Percentiles rank a stretch among this genome's conserved stretches.
These are phyloP conservation scores for Sclerotinia borealis DNA, from an alignment of 2,329 filamentous ascomycete species.

Conservation along the genomic window DNA sequence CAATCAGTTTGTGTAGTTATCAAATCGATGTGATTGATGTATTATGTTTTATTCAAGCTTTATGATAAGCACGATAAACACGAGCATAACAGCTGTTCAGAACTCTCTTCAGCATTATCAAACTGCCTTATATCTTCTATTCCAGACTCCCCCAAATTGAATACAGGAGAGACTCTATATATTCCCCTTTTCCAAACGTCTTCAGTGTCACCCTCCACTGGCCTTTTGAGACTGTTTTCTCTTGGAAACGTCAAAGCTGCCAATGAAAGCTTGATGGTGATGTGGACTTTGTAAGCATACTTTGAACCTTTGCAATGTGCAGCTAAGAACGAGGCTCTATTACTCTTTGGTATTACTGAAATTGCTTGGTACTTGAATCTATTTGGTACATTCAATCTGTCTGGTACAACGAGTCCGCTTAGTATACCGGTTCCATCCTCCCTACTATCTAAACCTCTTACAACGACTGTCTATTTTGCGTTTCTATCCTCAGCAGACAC, in stretches of 20 bases:
- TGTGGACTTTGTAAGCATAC: neutral
- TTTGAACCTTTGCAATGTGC: neutral
- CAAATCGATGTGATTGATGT: neutral
- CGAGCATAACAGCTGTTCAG: no score
- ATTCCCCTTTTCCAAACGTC: neutral
- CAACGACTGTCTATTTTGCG: slow-evolving; percentile 51
- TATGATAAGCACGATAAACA: no score
- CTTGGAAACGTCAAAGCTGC: neutral
- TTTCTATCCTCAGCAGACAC: slow-evolving; percentile 57
- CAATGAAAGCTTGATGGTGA: neutral
- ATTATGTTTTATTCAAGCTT: no score
- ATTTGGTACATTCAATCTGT: neutral
- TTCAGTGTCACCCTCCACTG: neutral
- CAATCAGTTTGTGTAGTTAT: neutral
- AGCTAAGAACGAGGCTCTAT: neutral
- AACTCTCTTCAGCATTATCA: neutral
- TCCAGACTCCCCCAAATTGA: neutral
- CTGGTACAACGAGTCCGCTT: neutral
- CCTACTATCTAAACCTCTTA: slow-evolving; percentile 27
- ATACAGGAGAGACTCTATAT: neutral
- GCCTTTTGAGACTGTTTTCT: neutral
- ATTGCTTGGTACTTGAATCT: neutral
- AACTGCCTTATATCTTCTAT: neutral
- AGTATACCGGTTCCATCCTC: neutral
- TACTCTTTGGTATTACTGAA: neutral